Conservation (phyloP, 148 eudicot genomes). For the Rhododendron molle region DNA sequence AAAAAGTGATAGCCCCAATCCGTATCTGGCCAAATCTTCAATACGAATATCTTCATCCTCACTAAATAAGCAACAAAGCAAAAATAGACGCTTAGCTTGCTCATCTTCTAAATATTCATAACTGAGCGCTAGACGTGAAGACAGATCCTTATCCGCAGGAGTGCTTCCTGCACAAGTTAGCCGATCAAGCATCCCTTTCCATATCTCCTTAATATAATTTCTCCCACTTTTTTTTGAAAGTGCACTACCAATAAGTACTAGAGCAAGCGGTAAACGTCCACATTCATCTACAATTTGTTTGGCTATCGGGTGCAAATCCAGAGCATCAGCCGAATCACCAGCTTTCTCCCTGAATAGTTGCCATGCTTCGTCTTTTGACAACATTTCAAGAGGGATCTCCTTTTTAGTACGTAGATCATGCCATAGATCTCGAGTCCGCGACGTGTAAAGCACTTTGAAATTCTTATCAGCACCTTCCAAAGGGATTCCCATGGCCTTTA, state of each 20-base stretch:
- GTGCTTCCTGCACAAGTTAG: background rate
- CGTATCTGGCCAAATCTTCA: conserved; percentile 37
- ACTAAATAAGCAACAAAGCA: conserved; percentile 37
- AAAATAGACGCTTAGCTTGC: conserved; percentile 18
- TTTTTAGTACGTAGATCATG: conserved; percentile 13
- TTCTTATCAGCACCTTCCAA: conserved; percentile 11
- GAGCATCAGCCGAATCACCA: conserved; percentile 17
- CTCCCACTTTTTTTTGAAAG: conserved; percentile 19
- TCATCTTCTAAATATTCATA: conserved; percentile 26
- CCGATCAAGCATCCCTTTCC: background rate
- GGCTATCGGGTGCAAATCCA: conserved; percentile 18
- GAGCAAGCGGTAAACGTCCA: conserved; percentile 42
- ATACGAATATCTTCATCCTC: conserved; percentile 35
- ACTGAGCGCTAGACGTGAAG: conserved; percentile 28
- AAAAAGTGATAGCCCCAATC: conserved; percentile 30
- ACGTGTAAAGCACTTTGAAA: conserved; percentile 26
- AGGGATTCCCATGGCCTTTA: conserved; percentile 28
- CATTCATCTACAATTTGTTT: conserved; percentile 35
- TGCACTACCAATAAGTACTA: conserved; percentile 25
- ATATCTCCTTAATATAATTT: background rate
- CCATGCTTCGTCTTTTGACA: conserved; percentile 33
- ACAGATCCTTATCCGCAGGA: background rate
- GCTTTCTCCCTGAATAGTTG: conserved; percentile 27
- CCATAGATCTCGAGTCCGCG: conserved; percentile 25
- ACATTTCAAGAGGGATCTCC: conserved; percentile 13